Evolutionary conservation across 2,329 filamentous ascomycete genomes (phyloP).

Genomic region (Fusarium aywerte): DNA sequence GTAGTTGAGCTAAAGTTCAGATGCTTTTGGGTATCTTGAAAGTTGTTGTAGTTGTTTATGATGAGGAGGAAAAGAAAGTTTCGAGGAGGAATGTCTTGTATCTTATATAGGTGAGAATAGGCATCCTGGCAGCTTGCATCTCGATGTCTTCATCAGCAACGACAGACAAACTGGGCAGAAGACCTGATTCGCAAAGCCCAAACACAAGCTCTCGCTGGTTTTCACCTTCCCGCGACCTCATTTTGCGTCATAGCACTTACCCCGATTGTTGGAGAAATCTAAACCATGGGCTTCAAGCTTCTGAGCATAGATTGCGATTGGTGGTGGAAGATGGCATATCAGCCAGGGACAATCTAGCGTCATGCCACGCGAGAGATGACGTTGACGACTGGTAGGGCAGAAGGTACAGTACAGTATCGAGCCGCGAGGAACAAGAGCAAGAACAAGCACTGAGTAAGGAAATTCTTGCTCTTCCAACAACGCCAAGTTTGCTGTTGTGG

Average conservation of each 20-base stretch:
- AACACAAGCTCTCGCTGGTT: constrained; percentile 11
- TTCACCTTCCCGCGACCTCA: constrained; percentile 34
- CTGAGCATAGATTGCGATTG: constrained; percentile 24
- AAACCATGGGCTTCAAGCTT: constrained; percentile 3
- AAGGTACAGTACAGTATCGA: background rate
- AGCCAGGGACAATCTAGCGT: constrained; percentile 36
- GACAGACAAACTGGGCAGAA: constrained; percentile 27
- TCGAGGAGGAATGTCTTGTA: background rate
- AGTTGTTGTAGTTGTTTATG: constrained; percentile 28
- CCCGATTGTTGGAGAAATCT: constrained; percentile 21
- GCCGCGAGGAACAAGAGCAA: background rate
- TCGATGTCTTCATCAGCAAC: constrained; percentile 28
- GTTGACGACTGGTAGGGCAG: constrained; percentile 41
- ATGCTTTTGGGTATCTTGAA: constrained; percentile 39
- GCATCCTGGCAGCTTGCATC: constrained; percentile 17
- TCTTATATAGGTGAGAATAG: constrained; percentile 41
- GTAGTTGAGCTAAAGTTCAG: constrained; percentile 9
- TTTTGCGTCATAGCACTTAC: constrained; percentile 43
- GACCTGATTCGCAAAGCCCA: constrained; percentile 1
- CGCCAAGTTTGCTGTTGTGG: constrained; percentile 40
- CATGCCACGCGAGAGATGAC: constrained; percentile 41
- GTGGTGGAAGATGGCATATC: constrained; percentile 14
- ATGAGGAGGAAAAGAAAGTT: background rate
- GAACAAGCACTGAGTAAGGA: constrained; percentile 8
- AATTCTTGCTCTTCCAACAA: constrained; percentile 24